Percentiles rank a stretch among this genome's conserved stretches.
Evolutionary conservation across 2,329 filamentous ascomycete genomes (phyloP).

Genomic region (Scedosporium minutisporum): DNA sequence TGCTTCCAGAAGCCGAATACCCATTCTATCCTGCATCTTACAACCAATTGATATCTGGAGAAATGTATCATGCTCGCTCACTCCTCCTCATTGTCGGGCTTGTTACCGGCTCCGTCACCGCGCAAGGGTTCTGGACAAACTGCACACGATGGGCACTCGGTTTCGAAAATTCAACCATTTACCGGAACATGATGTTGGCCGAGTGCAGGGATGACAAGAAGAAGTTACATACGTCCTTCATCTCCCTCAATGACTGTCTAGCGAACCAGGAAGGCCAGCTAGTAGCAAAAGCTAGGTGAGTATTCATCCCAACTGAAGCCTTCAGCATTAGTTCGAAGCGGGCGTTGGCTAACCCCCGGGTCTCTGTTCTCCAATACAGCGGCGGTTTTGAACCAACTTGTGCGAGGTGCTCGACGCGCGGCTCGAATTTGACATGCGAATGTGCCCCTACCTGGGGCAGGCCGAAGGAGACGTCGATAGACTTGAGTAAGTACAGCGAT

Average conservation of each 20-base stretch:
- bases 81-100: not conserved
- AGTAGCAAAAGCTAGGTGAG: not conserved
- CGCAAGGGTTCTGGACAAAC: conserved; percentile 1
- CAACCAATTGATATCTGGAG: not conserved
- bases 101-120: not conserved
- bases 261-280: conserved; percentile 2
- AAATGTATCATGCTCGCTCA: not conserved
- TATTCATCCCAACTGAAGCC: not conserved
- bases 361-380: not conserved
- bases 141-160: conserved; percentile 1
- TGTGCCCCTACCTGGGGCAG: not conserved
- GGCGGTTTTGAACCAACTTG: not conserved
- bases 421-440: not conserved
- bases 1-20: not conserved
- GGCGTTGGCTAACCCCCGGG: not conserved
- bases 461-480: not conserved
- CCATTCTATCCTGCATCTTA: not conserved
- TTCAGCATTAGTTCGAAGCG: not conserved
- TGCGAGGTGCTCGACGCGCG: not conserved
- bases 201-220: not conserved
- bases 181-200: conserved; percentile 1
- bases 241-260: conserved; percentile 3
- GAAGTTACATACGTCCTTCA: not conserved
- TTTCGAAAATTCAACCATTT: not conserved
- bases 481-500: not conserved